Evolutionary conservation across 495 filamentous ascomycete genomes (phyloP), one percentile per base, ranked within the genome.

Genomic region (Annulohypoxylon bovei): DNA sequence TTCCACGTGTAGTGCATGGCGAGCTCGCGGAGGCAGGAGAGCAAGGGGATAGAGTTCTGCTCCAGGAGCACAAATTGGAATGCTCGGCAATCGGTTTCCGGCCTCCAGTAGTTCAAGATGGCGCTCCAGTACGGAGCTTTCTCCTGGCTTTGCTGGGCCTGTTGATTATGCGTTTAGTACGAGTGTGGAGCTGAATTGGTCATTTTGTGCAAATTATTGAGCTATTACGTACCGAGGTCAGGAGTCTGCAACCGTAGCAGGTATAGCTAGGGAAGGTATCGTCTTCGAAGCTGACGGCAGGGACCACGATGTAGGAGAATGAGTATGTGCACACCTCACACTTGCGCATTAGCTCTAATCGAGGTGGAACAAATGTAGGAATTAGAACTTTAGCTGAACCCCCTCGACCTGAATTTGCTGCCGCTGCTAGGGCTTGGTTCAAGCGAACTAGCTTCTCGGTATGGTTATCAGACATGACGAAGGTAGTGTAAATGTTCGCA

Each of bases 151-250:
- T 22, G 22, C 6, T 62, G 42, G 2, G 7, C n/a, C 59, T 62
- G 5, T 0, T 4, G 27, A 47, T 4, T 27, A 27, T 28, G 12
- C 25, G 9, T 30, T 49, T 23, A 37, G 58, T 50, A 50, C 6
- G 40, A 35, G 12, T 4, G 18, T 37, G 3, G 32, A 49, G 1
- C 18, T 23, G 1, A 20, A 8, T 7, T 53, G 33, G 20, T 46
- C 25, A 52, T 30, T 52, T 30, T 4, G 16, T 52, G 44, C 22
- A 9, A 11, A n/a, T 53, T 18, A n/a, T n/a, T n/a, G n/a, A n/a
- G n/a, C n/a, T n/a, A n/a, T 22, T 55, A 64, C 61, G 55, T 64
- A 64, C 61, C 2, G 40, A 16, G 25, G 35, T 44, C 1, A 20
- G 14, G 2, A 40, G 0, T 0, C 1, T 20, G 33, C 50, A 64